phyloP scores from a whole-genome alignment of 2,329 filamentous ascomycete species.

The Nigrograna mackinnonii region DNA sequence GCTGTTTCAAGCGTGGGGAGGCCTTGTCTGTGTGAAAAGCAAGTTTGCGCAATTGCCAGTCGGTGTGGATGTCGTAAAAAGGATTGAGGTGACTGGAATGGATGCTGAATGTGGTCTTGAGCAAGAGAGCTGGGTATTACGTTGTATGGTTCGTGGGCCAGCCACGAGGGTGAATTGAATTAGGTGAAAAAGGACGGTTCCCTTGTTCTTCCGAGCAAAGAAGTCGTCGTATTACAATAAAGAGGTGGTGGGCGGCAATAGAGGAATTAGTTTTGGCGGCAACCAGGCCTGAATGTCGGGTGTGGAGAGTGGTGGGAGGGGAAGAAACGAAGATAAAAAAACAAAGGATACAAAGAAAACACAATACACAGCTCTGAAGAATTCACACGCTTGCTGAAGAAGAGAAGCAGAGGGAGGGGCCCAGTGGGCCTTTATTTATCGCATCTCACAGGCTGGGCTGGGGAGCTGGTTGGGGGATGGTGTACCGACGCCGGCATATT shows the following conservation, averaged over 20 bases:
- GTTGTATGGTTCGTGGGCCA: constrained; percentile 43
- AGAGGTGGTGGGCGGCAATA: constrained; percentile 18
- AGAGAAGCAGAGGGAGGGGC: constrained; percentile 38
- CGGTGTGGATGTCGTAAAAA: constrained; percentile 8
- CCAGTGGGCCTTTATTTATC: constrained; percentile 37
- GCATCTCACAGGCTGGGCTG: constrained; percentile 22
- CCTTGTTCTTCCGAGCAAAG: constrained; percentile 17
- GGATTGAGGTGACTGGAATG: constrained; percentile 10
- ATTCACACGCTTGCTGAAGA: constrained; percentile 57
- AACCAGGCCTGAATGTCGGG: constrained; percentile 47
- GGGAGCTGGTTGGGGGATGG: constrained; percentile 13
- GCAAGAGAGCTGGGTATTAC: constrained; percentile 55
- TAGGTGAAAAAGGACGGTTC: constrained; percentile 26
- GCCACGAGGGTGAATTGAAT: constrained; percentile 46
- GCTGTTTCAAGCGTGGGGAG: constrained; percentile 37
- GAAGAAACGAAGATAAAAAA: constrained; percentile 46
- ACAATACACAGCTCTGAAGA: constrained; percentile 53
- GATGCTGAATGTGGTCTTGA: constrained; percentile 38
- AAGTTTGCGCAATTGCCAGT: constrained; percentile 32
- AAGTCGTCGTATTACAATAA: constrained; percentile 21
- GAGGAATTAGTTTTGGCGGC: constrained; percentile 26
- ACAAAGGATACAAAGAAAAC: constrained; percentile 48
- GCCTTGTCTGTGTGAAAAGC: constrained; percentile 35
- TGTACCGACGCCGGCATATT: constrained; percentile 30
- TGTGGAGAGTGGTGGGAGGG: constrained; percentile 19